Base-by-base conservation (phyloP, 176 grass and related monocot species). In the Carex myosuroides region DNA sequence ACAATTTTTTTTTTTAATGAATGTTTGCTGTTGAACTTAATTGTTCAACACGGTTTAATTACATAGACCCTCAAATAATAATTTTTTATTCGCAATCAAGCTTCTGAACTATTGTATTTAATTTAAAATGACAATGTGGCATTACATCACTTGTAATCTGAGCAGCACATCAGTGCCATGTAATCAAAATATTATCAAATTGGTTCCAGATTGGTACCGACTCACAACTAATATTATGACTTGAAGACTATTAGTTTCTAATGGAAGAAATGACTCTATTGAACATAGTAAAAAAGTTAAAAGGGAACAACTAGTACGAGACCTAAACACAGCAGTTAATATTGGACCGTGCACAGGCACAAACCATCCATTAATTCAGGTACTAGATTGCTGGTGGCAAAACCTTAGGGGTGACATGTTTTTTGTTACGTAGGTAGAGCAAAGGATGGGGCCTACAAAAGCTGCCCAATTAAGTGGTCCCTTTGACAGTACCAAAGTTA, bases 401-500 rank as follows among this genome's bases (percentile, higher is more conserved):
- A 44, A 3, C 53, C 56, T 33, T 18, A 39, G 26, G 60, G 17
- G 56, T 7, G 75, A 37, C 75, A 79, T 59, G 22, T 32, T 58
- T 55, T 42, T 42, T n/a, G 17, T 46, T 32, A 6, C 29, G 29
- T 29, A 29, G 5, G 13, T 12, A 16, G 29, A 62, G 55, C 35
- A 20, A 61, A 39, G 56, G 30, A 80, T 80, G 77, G 77, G 77
- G 26, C 37, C 37, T 39, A 29, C 53, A 42, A 80, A 61, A 80
- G 78, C 55, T 60, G 56, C 24, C 6, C 16, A 42, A 42, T 80
- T 42, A 62, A 60, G 54, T 62, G 78, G 78, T 80, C 78, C 33
- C 32, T 80, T 80, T 80, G 56, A 42, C 35, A 8, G 30, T 41
- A 60, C 56, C 30, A 62, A 17, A 80, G 16, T 80, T 39, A 62